Percentiles rank a stretch among this genome's conserved stretches.
phyloP scores from a whole-genome alignment of 805 yeast genomes.

The Metschnikowia koreensis region DNA sequence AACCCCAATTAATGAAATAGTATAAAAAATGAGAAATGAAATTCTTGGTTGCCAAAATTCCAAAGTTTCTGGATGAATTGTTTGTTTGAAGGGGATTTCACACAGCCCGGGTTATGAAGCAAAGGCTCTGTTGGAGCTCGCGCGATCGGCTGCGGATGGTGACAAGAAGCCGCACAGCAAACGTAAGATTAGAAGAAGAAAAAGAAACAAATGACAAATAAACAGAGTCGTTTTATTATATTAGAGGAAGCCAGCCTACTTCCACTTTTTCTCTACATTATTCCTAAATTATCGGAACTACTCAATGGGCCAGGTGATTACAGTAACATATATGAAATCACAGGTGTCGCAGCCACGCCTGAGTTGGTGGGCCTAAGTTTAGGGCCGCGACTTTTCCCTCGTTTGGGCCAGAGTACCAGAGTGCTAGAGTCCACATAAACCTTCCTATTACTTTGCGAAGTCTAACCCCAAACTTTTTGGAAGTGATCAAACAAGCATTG shows the following conservation, averaged over 20 bases:
- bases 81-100: neutral
- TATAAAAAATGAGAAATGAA: neutral
- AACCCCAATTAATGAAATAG: too few relatives aligned
- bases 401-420: too few relatives aligned
- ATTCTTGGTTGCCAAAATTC: neutral
- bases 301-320: too few relatives aligned
- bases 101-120: neutral
- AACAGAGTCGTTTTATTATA: too few relatives aligned
- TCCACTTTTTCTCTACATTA: too few relatives aligned
- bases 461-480: neutral
- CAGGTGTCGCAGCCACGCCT: too few relatives aligned
- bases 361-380: neutral
- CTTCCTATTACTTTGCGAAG: neutral
- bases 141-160: neutral
- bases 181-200: too few relatives aligned
- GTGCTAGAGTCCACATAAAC: too few relatives aligned
- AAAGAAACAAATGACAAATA: too few relatives aligned
- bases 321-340: too few relatives aligned
- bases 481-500: neutral
- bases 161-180: neutral
- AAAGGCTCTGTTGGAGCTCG: neutral
- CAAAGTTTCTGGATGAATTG: neutral
- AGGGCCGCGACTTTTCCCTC: neutral
- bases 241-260: too few relatives aligned
- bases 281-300: too few relatives aligned